phyloP scores from a whole-genome alignment of 371 early-diverging fungal genomes.

The Saksenaea oblongispora region DNA sequence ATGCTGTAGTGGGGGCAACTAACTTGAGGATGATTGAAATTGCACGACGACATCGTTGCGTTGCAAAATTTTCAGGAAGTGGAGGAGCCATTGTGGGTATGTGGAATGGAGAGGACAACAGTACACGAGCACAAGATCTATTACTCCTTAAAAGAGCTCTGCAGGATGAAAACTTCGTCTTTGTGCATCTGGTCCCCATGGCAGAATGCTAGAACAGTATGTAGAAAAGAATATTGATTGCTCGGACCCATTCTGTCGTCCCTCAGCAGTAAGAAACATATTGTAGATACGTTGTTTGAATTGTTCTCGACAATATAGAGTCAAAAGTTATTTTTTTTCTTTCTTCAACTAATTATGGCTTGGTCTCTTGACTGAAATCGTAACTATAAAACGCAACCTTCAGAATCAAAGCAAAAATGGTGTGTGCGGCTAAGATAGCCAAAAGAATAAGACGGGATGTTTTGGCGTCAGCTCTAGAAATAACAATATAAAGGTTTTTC shows the following conservation, averaged over 20 bases:
- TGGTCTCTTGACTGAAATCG: constrained; percentile 20
- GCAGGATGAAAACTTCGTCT: constrained; percentile 50
- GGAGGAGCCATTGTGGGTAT: constrained; percentile 58
- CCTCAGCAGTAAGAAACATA: no score
- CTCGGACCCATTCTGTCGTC: no score
- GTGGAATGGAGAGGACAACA: constrained; percentile 34
- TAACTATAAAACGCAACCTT: constrained; percentile 81
- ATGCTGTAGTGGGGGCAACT: constrained; percentile 40
- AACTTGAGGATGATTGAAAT: constrained; percentile 57
- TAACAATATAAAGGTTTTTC: constrained; percentile 66
- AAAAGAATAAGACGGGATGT: constrained; percentile 68
- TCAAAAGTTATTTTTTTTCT: no score
- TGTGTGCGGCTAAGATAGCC: constrained; percentile 69
- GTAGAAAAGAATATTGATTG: background rate
- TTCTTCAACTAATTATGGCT: background rate
- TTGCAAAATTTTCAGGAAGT: constrained; percentile 56
- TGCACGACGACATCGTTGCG: constrained; percentile 41
- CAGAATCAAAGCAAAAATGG: constrained; percentile 73
- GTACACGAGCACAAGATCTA: constrained; percentile 22
- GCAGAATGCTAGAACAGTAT: background rate
- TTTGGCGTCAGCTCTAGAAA: constrained; percentile 63
- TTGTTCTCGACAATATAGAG: no score
- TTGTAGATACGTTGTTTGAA: no score
- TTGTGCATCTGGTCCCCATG: constrained; percentile 32
- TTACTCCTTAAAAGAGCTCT: constrained; percentile 33